These are phyloP conservation scores for Exophiala oligosperma DNA, from an alignment of 2,329 filamentous ascomycete genomes.

Conservation along the genomic window DNA sequence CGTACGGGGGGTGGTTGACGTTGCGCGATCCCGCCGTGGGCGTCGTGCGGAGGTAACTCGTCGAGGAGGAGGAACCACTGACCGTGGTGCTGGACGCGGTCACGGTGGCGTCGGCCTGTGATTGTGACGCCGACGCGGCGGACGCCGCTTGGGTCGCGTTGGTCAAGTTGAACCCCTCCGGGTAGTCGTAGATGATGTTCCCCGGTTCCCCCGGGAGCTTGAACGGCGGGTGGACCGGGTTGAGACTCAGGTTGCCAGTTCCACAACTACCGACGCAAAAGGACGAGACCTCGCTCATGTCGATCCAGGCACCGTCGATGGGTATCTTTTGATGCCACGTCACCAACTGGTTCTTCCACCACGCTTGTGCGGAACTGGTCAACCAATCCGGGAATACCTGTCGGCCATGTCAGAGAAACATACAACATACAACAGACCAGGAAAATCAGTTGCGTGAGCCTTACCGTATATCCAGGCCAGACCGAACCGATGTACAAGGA, in stretches of 20 bases:
- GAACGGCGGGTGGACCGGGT: conserved; percentile 69
- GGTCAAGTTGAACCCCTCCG: conserved; percentile 68
- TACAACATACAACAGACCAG: not conserved
- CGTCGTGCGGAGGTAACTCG: conserved; percentile 57
- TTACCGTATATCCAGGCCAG: conserved; percentile 57
- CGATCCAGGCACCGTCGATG: conserved; percentile 59
- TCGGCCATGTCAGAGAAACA: conserved; percentile 25
- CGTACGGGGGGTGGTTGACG: conserved; percentile 73
- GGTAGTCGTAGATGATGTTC: conserved; percentile 61
- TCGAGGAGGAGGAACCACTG: conserved; percentile 33
- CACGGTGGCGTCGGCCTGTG: conserved; percentile 47
- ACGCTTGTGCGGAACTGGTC: conserved; percentile 58
- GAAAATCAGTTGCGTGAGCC: not conserved
- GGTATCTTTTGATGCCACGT: conserved; percentile 54
- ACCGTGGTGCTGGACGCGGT: conserved; percentile 35
- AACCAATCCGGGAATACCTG: conserved; percentile 60
- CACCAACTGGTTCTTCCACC: conserved; percentile 58
- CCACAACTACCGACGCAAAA: conserved; percentile 75
- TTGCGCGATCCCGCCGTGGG: conserved; percentile 65
- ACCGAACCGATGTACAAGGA: conserved; percentile 56
- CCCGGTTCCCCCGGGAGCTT: conserved; percentile 64
- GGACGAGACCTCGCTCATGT: conserved; percentile 62
- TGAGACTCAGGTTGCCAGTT: conserved; percentile 61
- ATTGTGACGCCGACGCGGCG: conserved; percentile 55
- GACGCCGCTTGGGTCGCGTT: conserved; percentile 67